phyloP scores from a whole-genome alignment of 257 asterid genomes.

The Ajuga chamaepitys region DNA sequence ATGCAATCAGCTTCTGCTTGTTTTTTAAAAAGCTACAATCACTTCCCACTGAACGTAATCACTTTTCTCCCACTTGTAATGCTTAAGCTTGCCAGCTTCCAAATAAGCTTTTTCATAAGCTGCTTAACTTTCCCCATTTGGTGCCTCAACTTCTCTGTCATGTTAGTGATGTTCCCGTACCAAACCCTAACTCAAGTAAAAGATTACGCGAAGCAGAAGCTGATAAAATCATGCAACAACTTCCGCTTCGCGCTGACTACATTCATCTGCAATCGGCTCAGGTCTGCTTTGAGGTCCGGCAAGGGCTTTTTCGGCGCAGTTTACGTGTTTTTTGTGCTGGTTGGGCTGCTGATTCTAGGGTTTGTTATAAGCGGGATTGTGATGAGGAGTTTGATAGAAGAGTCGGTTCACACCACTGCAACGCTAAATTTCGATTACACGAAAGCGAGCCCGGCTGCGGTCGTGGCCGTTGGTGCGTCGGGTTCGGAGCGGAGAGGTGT shows the following conservation, averaged over 20 bases:
- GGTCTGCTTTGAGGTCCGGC: constrained; percentile 25
- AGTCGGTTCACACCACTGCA: constrained; percentile 38
- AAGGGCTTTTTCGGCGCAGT: constrained; percentile 36
- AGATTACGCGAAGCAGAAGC: constrained; percentile 24
- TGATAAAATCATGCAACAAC: constrained; percentile 16
- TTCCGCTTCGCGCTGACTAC: constrained; percentile 17
- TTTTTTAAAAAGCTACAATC: constrained; percentile 7
- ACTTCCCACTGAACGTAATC: constrained; percentile 20
- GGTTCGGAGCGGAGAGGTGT: constrained; percentile 11
- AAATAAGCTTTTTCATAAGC: constrained; percentile 28
- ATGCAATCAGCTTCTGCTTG: not conserved
- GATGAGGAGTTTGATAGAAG: constrained; percentile 34
- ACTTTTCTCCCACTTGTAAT: constrained; percentile 18
- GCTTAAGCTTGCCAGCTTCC: constrained; percentile 33
- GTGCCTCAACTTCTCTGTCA: constrained; percentile 22
- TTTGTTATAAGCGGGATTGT: constrained; percentile 29
- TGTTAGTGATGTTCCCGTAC: constrained; percentile 36
- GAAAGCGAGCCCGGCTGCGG: constrained; percentile 42
- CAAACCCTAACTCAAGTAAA: constrained; percentile 20
- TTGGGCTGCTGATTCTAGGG: constrained; percentile 32
- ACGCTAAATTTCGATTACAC: constrained; percentile 55
- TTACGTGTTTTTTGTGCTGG: constrained; percentile 37
- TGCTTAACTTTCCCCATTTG: constrained; percentile 35
- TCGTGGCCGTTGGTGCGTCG: constrained; percentile 31
- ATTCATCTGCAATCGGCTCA: constrained; percentile 18